Base-by-base conservation (phyloP, 176 grass and related monocot species). In the Pontederia paniculata region DNA sequence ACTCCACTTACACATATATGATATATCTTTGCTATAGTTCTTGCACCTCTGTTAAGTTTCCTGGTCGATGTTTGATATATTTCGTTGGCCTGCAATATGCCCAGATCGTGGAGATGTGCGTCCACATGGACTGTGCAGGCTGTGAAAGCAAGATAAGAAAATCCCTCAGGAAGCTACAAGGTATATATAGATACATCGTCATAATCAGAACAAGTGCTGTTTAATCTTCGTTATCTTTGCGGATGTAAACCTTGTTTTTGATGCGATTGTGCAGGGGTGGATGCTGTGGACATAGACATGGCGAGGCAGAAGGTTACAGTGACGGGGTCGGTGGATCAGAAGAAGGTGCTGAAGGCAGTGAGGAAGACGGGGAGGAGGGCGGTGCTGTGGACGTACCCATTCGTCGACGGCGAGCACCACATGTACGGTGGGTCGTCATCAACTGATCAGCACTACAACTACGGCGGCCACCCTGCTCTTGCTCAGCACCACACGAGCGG, bases 131-230 rank as follows among this genome's bases (percentile, higher is more conserved):
- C 68, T 96, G 90, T 56, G 62, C 75, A 46, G 90, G 86, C 45
- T 96, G 90, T 58, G 90, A 86, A 55, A 76, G 51, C 25, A 96
- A 89, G 22, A 72, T 96, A 60, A 89, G 60, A 28, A 96, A 80
- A 13, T 53, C 85, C 16, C 76, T 96, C 14, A 13, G 67, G 1
- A 89, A 63, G 42, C 67, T 89, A 17, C 23, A 69, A 76, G 90
- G 85, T 89, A 54, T 8, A 12, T 47, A 19, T 21, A 46, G 9
- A 6, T 12, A 25, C 49, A 25, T 55, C 31, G 20, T 48, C 43
- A 8, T 15, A 17, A 22, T 42, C 49, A 12, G 57, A 61, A 23
- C 59, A 9, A 37, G 28, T 46, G 12, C 21, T 48, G 45, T 3
- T 48, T 14, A 14, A 48, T 48, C 15, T 48, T 2, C 15, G 45